Percentiles rank a stretch among this genome's conserved stretches.
Conservation (phyloP, 2,329 filamentous ascomycete genomes). For the Penicillium sclerotiorum region DNA sequence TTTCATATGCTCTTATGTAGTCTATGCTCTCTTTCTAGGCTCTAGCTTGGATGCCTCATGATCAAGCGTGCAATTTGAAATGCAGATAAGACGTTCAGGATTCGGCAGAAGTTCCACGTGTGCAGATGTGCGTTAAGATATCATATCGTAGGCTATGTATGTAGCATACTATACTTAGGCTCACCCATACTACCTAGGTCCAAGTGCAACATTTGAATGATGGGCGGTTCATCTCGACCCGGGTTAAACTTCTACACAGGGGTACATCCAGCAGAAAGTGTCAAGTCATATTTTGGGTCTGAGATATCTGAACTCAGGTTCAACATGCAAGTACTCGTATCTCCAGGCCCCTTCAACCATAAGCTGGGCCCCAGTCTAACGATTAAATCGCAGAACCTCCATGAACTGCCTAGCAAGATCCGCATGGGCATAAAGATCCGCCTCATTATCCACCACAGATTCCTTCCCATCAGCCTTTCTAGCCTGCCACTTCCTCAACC, state of each 20-base stretch:
- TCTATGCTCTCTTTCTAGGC: slow-evolving; percentile 25
- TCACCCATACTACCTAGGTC: no score
- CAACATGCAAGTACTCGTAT: no score
- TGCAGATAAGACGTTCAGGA: slow-evolving; percentile 17
- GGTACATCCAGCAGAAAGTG: no score
- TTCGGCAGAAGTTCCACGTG: slow-evolving; percentile 12
- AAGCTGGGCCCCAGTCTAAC: slow-evolving; percentile 33
- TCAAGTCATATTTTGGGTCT: no score
- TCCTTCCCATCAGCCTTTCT: slow-evolving; percentile 21
- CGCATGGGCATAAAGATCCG: slow-evolving; percentile 38
- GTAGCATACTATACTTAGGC: neutral
- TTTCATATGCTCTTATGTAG: slow-evolving; percentile 30
- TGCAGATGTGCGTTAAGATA: slow-evolving; percentile 11
- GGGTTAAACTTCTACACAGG: no score
- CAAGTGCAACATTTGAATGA: no score
- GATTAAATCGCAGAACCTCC: slow-evolving; percentile 48
- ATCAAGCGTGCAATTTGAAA: slow-evolving; percentile 28
- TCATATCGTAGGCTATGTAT: slow-evolving; percentile 18
- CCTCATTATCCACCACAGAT: slow-evolving; percentile 28
- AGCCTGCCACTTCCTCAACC: slow-evolving; percentile 26
- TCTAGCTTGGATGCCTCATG: slow-evolving; percentile 26
- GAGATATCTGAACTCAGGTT: no score
- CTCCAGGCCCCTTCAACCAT: no score
- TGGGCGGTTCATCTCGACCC: no score
- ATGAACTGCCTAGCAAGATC: slow-evolving; percentile 50